These are phyloP conservation scores for Physcomitrellopsis africana DNA, from an alignment of 225 moss, liverwort and hornwort genomes.

Conservation along the genomic window DNA sequence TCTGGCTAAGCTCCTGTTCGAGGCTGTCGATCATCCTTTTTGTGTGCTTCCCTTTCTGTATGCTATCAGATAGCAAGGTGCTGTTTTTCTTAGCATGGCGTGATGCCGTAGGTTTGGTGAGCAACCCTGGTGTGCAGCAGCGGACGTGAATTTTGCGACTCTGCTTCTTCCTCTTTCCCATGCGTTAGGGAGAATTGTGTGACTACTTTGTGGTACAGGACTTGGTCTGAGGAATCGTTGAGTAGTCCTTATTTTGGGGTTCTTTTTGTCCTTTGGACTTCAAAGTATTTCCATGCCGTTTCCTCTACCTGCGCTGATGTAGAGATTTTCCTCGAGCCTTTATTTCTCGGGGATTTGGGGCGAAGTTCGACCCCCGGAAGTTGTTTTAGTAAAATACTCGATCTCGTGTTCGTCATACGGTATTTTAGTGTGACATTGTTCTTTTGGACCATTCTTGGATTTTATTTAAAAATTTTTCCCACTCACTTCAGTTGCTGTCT, in stretches of 20 bases:
- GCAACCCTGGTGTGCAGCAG: too few species aligned
- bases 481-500: slow-evolving; percentile 7
- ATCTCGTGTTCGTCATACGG: neutral
- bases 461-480: neutral
- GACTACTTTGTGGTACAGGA: too few species aligned
- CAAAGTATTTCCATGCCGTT: neutral
- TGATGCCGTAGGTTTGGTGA: too few species aligned
- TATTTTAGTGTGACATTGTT: neutral
- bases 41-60: too few species aligned
- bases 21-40: too few species aligned
- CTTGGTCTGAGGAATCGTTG: neutral
- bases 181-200: neutral
- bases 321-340: neutral
- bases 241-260: neutral
- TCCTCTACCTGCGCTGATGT: too few species aligned
- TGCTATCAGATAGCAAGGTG: too few species aligned
- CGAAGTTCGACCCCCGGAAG: neutral
- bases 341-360: neutral
- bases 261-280: neutral
- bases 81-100: too few species aligned
- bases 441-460: neutral
- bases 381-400: neutral
- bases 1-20: too few species aligned
- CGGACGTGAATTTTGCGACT: too few species aligned
- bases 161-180: too few species aligned